These are phyloP conservation scores for Inga leiocalycina DNA, from an alignment of 306 rosid species.

Conservation along the genomic window DNA sequence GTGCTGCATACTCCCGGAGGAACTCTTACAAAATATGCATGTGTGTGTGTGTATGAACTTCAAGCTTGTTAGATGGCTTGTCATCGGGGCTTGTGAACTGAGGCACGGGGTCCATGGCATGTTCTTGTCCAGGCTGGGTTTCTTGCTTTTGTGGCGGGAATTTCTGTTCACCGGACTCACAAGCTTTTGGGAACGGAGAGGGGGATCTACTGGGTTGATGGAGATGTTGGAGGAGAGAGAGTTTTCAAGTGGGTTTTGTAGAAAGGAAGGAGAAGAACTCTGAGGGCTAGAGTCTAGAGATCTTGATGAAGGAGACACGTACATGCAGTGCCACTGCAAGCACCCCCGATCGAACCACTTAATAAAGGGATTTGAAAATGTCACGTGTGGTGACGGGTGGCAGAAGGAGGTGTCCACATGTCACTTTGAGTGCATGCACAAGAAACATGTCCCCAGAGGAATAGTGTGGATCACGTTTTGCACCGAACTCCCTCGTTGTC, in stretches of 20 bases:
- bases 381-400: slow-evolving; percentile 47
- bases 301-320: slow-evolving; percentile 20
- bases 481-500: background rate
- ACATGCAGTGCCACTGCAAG: background rate
- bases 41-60: slow-evolving; percentile 13
- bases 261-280: background rate
- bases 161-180: slow-evolving; percentile 39
- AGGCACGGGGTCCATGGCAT: slow-evolving; percentile 74
- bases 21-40: background rate
- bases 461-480: background rate
- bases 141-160: slow-evolving; percentile 71
- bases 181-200: slow-evolving; percentile 9
- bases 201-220: slow-evolving; percentile 19
- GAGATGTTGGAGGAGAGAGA: slow-evolving; percentile 17
- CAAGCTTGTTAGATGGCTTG: slow-evolving; percentile 77
- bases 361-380: slow-evolving; percentile 8
- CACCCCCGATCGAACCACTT: background rate
- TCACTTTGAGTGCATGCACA: slow-evolving; percentile 31
- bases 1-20: background rate
- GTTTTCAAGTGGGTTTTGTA: background rate
- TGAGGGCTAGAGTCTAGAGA: slow-evolving; percentile 14
- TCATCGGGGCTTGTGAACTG: slow-evolving; percentile 62
- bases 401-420: slow-evolving; percentile 33
- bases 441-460: slow-evolving; percentile 29
- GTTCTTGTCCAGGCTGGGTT: slow-evolving; percentile 78